Percentiles rank a stretch among this genome's conserved stretches.
phyloP scores from a whole-genome alignment of 257 asterid genomes.

The Cynanchum wilfordii region DNA sequence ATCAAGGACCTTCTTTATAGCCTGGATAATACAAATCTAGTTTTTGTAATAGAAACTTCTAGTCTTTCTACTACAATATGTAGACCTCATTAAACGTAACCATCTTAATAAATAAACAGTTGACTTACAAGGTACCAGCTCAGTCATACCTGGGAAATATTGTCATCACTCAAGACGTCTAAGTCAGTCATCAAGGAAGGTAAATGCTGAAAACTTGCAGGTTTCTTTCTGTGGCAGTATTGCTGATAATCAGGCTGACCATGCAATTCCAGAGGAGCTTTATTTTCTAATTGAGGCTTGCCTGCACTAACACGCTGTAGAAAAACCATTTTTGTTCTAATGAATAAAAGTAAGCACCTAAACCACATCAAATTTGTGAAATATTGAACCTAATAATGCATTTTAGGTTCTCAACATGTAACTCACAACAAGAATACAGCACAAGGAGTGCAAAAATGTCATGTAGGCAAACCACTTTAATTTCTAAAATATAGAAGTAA shows the following conservation, averaged over 20 bases:
- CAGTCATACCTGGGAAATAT: constrained; percentile 10
- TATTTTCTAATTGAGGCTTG: constrained; percentile 23
- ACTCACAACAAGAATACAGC: neutral
- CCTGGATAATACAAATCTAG: constrained; percentile 34
- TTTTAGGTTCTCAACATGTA: neutral
- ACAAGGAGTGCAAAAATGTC: neutral
- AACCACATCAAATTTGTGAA: neutral
- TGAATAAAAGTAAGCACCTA: neutral
- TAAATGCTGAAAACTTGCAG: constrained; percentile 28
- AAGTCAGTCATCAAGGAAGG: constrained; percentile 34
- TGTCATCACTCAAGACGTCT: constrained; percentile 17
- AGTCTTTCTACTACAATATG: no score
- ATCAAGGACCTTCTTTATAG: constrained; percentile 67
- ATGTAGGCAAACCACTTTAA: neutral
- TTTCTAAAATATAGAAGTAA: neutral
- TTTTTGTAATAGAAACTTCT: neutral
- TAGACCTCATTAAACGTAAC: constrained; percentile 4
- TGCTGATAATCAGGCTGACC: constrained; percentile 25
- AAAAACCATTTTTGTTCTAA: constrained; percentile 1
- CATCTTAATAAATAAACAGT: constrained; percentile 1
- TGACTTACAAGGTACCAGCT: neutral
- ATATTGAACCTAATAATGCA: neutral
- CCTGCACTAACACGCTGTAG: constrained; percentile 39
- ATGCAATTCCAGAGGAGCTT: constrained; percentile 20
- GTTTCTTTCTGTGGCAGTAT: constrained; percentile 27